Percentiles rank a stretch among this genome's conserved stretches.
Conservation (phyloP, 371 early-diverging fungal species). For the Mucor irregularis region DNA sequence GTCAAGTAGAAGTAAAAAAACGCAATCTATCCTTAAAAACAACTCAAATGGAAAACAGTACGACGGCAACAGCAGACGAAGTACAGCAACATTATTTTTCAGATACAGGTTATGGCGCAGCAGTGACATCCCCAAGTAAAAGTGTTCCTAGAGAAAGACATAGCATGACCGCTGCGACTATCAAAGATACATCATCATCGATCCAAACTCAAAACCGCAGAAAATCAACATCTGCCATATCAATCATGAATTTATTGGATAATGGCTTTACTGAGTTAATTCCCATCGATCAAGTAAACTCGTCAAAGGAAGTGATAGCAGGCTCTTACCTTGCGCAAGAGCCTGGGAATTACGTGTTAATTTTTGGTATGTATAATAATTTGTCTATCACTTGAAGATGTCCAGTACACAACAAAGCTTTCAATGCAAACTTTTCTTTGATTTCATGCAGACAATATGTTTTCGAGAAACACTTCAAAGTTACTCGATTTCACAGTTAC, state of each 20-base stretch:
- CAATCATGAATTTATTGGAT: slow-evolving; percentile 17
- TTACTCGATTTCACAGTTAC: slow-evolving; percentile 79
- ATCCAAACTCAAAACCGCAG: background rate
- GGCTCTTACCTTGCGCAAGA: slow-evolving; percentile 33
- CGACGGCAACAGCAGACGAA: background rate
- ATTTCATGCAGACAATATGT: slow-evolving; percentile 69
- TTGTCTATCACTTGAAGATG: background rate
- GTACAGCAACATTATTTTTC: background rate
- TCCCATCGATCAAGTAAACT: slow-evolving; percentile 20
- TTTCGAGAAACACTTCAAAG: slow-evolving; percentile 89
- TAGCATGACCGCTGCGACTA: background rate
- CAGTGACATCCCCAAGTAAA: background rate
- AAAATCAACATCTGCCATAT: slow-evolving; percentile 10
- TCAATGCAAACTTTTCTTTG: background rate
- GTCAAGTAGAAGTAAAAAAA: background rate
- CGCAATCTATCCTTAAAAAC: slow-evolving; percentile 1
- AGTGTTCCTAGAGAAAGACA: background rate
- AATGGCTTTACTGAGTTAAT: slow-evolving; percentile 18
- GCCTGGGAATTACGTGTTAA: slow-evolving; percentile 41
- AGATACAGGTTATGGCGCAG: background rate
- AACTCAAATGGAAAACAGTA: background rate
- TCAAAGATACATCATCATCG: background rate
- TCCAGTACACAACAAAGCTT: background rate
- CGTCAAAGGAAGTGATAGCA: slow-evolving; percentile 6
- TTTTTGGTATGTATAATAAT: slow-evolving; percentile 35